Conservation (phyloP, 768 basidiomycete species). For the Tephrocybe sp. region DNA sequence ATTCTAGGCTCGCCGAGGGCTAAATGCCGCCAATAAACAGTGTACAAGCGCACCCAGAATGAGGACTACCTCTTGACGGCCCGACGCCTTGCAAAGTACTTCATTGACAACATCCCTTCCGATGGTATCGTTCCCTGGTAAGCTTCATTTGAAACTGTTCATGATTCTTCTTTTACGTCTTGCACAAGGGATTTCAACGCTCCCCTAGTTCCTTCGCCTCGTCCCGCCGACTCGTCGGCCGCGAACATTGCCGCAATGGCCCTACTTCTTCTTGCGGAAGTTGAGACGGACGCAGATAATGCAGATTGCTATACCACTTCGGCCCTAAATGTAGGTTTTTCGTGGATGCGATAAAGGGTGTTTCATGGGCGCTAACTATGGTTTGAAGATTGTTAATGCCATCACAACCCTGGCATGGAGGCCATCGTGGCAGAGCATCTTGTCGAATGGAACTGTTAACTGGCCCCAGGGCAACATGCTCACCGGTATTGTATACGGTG, state of each 20-base stretch:
- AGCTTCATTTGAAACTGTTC: slow-evolving; percentile 6
- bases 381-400: slow-evolving; percentile 11
- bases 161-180: not conserved
- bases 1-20: not conserved
- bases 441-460: slow-evolving; percentile 22
- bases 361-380: not conserved
- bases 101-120: slow-evolving; percentile 52
- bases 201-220: slow-evolving; percentile 47
- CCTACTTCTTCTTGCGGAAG: slow-evolving; percentile 52
- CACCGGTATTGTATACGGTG: slow-evolving; percentile 31
- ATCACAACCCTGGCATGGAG: slow-evolving; percentile 19
- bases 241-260: slow-evolving; percentile 62
- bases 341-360: too few relatives aligned
- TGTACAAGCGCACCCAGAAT: slow-evolving; percentile 55
- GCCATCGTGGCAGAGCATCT: slow-evolving; percentile 20
- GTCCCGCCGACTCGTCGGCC: slow-evolving; percentile 70
- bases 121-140: slow-evolving; percentile 69
- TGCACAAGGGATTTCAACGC: slow-evolving; percentile 79
- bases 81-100: slow-evolving; percentile 56
- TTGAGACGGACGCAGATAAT: slow-evolving; percentile 32
- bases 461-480: slow-evolving; percentile 17
- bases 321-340: slow-evolving; percentile 44
- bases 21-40: slow-evolving; percentile 27
- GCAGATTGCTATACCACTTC: slow-evolving; percentile 41
- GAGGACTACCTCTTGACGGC: slow-evolving; percentile 57